Percentiles rank a stretch among this genome's conserved stretches.
Evolutionary conservation across 164 flowering plant species (phyloP).

Genomic region (Santalum album): DNA sequence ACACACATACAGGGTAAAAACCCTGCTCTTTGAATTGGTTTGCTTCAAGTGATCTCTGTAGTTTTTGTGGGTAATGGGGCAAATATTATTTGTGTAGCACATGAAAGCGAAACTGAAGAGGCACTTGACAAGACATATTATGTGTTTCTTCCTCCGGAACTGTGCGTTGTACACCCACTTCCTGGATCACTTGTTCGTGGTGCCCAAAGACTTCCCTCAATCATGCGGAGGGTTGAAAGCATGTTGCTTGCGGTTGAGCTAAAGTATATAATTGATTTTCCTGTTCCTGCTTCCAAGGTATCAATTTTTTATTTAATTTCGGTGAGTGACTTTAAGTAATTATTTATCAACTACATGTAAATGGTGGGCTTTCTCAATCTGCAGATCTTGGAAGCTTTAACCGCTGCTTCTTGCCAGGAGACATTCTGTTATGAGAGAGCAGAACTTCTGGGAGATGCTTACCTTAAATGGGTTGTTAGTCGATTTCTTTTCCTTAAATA

Average conservation of each 20-base stretch:
- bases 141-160: constrained; percentile 93
- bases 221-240: constrained; percentile 97
- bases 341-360: not conserved
- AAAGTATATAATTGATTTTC: constrained; percentile 59
- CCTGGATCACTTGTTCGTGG: constrained; percentile 92
- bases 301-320: not conserved
- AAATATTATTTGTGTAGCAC: constrained; percentile 22
- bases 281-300: constrained; percentile 81
- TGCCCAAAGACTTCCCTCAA: constrained; percentile 90
- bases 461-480: constrained; percentile 98
- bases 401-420: constrained; percentile 99
- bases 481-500: constrained; percentile 83
- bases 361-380: constrained; percentile 4
- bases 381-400: constrained; percentile 95
- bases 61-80: constrained; percentile 5
- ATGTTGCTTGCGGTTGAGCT: constrained; percentile 92
- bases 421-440: constrained; percentile 98
- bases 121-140: constrained; percentile 79
- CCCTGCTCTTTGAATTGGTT: not conserved
- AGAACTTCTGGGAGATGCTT: constrained; percentile 98
- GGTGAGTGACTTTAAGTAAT: not conserved
- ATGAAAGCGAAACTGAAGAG: constrained; percentile 70
- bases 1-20: not conserved
- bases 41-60: not conserved
- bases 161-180: constrained; percentile 92